Conservation (phyloP, 306 rosid genomes). For the Trichosanthes truncata region DNA sequence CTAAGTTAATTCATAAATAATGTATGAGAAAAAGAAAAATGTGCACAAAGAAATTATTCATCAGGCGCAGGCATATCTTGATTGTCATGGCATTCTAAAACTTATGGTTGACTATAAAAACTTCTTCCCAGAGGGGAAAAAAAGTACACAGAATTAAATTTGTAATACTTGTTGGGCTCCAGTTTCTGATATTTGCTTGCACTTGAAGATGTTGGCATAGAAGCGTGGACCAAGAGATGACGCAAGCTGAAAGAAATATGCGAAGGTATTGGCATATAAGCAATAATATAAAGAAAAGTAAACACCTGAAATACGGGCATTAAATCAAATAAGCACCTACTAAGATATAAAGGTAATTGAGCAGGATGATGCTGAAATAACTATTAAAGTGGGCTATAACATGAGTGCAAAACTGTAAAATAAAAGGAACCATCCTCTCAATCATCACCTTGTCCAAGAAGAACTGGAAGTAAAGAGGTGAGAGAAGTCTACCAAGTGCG, state of each 20-base stretch:
- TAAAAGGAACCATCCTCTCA: not conserved
- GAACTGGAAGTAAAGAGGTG: conserved; percentile 93
- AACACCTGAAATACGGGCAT: not conserved
- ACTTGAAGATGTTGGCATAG: conserved; percentile 84
- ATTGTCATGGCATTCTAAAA: not conserved
- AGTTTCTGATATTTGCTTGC: conserved; percentile 99
- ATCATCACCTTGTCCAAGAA: conserved; percentile 84
- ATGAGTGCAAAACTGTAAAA: not conserved
- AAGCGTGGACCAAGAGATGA: conserved; percentile 97
- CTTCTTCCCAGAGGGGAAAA: not conserved
- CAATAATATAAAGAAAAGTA: not conserved
- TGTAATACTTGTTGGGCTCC: conserved; percentile 90
- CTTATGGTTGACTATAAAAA: not conserved
- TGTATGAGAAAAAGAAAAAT: not conserved
- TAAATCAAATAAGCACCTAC: not conserved
- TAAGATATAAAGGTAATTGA: not conserved
- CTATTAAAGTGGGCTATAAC: not conserved
- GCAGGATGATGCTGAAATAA: not conserved
- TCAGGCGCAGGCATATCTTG: not conserved
- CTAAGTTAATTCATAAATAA: not conserved
- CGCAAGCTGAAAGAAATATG: conserved; percentile 61
- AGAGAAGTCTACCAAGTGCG: conserved; percentile 86
- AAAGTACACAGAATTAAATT: conserved; percentile 1
- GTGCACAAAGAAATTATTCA: not conserved
- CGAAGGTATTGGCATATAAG: not conserved